Conservation (phyloP, 768 basidiomycete genomes). For the Russula ochroleuca region DNA sequence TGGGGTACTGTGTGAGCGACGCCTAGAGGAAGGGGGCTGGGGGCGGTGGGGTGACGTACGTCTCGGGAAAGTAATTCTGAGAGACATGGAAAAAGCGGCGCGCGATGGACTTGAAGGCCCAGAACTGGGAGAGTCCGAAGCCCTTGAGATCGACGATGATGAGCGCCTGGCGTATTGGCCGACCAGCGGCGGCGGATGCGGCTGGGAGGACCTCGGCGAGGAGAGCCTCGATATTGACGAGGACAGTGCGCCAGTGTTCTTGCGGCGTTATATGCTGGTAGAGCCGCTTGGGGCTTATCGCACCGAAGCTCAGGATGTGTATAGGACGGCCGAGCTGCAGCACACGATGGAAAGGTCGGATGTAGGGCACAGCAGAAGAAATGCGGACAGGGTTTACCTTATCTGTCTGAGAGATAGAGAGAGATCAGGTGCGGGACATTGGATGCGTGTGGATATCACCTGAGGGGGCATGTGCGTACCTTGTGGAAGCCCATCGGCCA, state of each 20-base stretch:
- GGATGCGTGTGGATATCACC: neutral
- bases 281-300: slow-evolving; percentile 53
- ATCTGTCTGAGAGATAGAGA: slow-evolving; percentile 47
- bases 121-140: slow-evolving; percentile 66
- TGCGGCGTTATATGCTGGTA: slow-evolving; percentile 56
- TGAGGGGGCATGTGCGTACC: slow-evolving; percentile 35
- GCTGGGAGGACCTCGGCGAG: slow-evolving; percentile 65
- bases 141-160: slow-evolving; percentile 69
- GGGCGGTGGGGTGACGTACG: slow-evolving; percentile 41
- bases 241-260: slow-evolving; percentile 48
- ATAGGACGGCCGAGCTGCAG: slow-evolving; percentile 63
- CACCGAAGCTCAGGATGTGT: slow-evolving; percentile 61
- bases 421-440: neutral
- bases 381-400: slow-evolving; percentile 43
- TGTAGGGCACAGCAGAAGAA: neutral
- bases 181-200: slow-evolving; percentile 52
- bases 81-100: slow-evolving; percentile 65
- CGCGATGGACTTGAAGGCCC: slow-evolving; percentile 68
- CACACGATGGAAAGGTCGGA: neutral
- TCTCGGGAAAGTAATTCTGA: slow-evolving; percentile 76
- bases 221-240: slow-evolving; percentile 64
- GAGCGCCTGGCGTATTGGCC: slow-evolving; percentile 47
- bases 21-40: too few species aligned
- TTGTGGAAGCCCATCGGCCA: slow-evolving; percentile 83
- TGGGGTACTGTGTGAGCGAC: neutral